Evolutionary conservation across 2,329 filamentous ascomycete species (phyloP), one percentile per base, ranked within the genome.

Genomic region (Ascochyta rabiei): DNA sequence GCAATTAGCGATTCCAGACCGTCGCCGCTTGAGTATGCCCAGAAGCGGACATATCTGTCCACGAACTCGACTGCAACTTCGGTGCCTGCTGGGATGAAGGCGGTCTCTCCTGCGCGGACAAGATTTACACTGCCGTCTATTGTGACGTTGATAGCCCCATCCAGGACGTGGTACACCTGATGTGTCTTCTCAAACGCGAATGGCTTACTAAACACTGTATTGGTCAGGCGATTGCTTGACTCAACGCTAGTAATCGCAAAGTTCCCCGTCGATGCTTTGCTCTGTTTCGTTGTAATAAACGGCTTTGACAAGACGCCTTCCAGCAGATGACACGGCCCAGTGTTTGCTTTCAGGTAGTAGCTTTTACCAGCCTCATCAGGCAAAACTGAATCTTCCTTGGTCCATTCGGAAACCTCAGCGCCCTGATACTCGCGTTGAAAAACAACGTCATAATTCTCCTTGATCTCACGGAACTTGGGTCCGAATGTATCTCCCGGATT

Each of bases 211-310:
- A 63, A 18, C 1, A 60, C 38, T 2, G 49, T 39, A 26, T 59
- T 58, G 10, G 30, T n/a, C 19, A 55, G 38, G 0, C 52, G 45
- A 34, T 59, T 60, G 15, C 59, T 57, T n/a, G 61, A 63, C 48
- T 63, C 61, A 15, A 65, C 62, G 42, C 61, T 63, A 5, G 61
- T 59, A 35, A 63, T 56, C 0, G 62, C 57, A 37, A 65, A 65
- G 34, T 60, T 63, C 0, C 62, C 62, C 5, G 46, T 55, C 1
- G 51, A 47, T 1, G 51, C 52, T 12, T 38, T 41, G 19, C 49
- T 62, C 21, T 63, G 62, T 19, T 53, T 47, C 13, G 57, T 60
- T 1, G 57, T 63, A n/a, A 65, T 61, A 18, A 65, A 65, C 0
- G 62, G 62, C 13, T 51, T 41, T 1, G 43, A 47, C 6, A 65